Percentiles rank a stretch among this genome's conserved stretches.
Evolutionary conservation across 139 green algal species (phyloP).

Genomic region (Closterium sp.): DNA sequence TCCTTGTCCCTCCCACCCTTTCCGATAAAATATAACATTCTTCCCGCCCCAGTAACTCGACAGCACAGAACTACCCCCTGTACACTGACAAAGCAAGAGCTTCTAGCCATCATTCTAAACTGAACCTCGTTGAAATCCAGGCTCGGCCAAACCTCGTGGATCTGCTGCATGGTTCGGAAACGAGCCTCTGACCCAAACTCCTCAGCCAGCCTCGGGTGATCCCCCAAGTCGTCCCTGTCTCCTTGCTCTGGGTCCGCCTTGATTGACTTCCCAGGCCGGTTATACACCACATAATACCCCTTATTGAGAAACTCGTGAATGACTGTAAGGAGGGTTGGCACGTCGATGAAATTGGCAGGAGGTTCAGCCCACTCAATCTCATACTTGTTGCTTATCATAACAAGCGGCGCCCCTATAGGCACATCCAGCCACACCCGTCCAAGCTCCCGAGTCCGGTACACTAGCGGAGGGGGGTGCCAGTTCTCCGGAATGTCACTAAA

Average conservation of each 20-base stretch:
- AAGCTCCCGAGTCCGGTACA: background rate
- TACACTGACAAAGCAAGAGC: constrained; percentile 19
- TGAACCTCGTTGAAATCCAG: constrained; percentile 34
- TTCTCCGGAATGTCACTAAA: background rate
- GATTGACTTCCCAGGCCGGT: constrained; percentile 15
- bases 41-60: constrained; percentile 26
- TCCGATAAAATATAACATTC: constrained; percentile 14
- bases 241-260: too few relatives aligned
- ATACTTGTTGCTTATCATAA: constrained; percentile 26
- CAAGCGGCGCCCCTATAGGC: background rate
- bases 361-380: constrained; percentile 6
- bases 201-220: too few relatives aligned
- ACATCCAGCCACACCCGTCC: background rate
- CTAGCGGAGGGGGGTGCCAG: constrained; percentile 11
- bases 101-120: constrained; percentile 11
- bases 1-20: background rate
- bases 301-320: background rate
- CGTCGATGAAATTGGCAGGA: constrained; percentile 15
- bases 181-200: background rate
- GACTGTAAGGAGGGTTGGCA: background rate
- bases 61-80: constrained; percentile 16
- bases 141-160: background rate
- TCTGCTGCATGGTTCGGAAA: constrained; percentile 12
- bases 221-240: too few relatives aligned
- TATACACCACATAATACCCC: constrained; percentile 26